Percentiles rank a stretch among this genome's conserved stretches.
Conservation (phyloP, 768 basidiomycete species). For the Leccinum aurantiacum region DNA sequence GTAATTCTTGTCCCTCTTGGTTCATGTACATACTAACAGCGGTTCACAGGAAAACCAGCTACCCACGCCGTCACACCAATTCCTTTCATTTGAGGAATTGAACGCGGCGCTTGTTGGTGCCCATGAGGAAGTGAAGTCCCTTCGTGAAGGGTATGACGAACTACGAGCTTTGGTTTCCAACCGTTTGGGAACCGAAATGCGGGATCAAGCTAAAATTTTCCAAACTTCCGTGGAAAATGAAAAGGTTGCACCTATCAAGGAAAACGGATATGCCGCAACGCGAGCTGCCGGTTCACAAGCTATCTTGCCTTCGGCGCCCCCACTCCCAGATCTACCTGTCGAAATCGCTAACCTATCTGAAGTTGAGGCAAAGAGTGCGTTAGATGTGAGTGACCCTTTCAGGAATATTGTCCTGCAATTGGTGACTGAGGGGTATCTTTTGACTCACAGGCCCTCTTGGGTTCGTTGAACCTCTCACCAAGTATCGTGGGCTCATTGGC, state of each 20-base stretch:
- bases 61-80: constrained; percentile 3
- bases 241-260: background rate
- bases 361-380: constrained; percentile 19
- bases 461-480: constrained; percentile 16
- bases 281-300: background rate
- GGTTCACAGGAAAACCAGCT: constrained; percentile 10
- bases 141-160: constrained; percentile 28
- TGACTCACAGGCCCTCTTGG: constrained; percentile 12
- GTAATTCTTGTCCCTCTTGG: constrained; percentile 1
- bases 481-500: background rate
- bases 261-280: background rate
- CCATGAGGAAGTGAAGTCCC: constrained; percentile 25
- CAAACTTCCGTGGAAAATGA: background rate
- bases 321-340: constrained; percentile 4
- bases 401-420: background rate
- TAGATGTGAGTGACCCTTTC: constrained; percentile 19
- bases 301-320: background rate
- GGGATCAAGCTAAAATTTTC: background rate
- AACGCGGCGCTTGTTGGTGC: constrained; percentile 25
- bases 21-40: constrained; percentile 3
- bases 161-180: constrained; percentile 20
- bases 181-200: constrained; percentile 9
- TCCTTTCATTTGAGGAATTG: constrained; percentile 27
- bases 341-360: constrained; percentile 26
- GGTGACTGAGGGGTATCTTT: background rate